Percentiles rank a stretch among this genome's conserved stretches.
Evolutionary conservation across 2,329 filamentous ascomycete species (phyloP).

Genomic region (Fragosphaeria purpurea): DNA sequence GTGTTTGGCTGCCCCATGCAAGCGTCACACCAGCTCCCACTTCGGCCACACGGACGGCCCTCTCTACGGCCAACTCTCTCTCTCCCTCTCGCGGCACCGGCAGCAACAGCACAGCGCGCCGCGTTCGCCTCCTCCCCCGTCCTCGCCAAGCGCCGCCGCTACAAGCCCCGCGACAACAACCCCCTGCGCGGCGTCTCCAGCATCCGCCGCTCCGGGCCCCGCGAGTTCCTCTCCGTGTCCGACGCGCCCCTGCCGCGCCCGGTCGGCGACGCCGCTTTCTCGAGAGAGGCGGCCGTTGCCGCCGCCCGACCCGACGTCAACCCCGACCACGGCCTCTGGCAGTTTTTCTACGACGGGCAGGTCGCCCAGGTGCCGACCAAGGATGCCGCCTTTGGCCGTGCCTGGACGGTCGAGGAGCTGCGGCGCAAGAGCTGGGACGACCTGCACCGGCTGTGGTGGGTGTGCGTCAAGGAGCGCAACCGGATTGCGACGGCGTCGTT

Average conservation of each 20-base stretch:
- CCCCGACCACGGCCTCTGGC: conserved; percentile 78
- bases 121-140: conserved; percentile 47
- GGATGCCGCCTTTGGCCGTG: conserved; percentile 61
- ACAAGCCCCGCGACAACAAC: conserved; percentile 63
- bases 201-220: conserved; percentile 65
- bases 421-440: conserved; percentile 89
- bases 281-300: conserved; percentile 26
- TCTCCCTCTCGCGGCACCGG: no score
- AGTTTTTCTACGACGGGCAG: conserved; percentile 69
- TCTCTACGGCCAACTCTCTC: no score
- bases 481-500: conserved; percentile 66
- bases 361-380: conserved; percentile 62
- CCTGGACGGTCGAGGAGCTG: conserved; percentile 79
- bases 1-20: no score
- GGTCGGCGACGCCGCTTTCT: conserved; percentile 22
- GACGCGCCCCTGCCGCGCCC: conserved; percentile 66
- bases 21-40: no score
- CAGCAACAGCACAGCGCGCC: conserved; percentile 7
- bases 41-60: no score
- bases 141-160: conserved; percentile 31
- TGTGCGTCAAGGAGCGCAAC: conserved; percentile 85
- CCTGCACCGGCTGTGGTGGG: conserved; percentile 87
- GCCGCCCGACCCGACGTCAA: conserved; percentile 51
- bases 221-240: conserved; percentile 63
- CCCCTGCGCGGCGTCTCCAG: conserved; percentile 71